These are phyloP conservation scores for Aspergillus eucalypticola DNA, from an alignment of 2,329 filamentous ascomycete species.

Conservation along the genomic window DNA sequence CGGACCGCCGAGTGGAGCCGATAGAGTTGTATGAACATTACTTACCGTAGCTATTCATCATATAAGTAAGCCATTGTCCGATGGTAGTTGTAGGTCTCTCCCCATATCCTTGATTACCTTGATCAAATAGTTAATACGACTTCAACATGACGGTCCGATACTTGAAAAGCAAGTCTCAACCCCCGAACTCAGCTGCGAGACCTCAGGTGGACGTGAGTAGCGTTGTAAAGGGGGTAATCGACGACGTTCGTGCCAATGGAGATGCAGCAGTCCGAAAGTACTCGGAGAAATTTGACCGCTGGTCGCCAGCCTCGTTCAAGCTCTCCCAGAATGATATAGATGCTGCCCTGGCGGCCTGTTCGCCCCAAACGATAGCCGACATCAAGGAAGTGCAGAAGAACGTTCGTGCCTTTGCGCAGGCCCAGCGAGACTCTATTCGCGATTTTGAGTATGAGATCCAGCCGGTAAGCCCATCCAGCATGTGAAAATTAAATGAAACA, in stretches of 20 bases:
- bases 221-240: slow-evolving; percentile 53
- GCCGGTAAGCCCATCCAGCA: slow-evolving; percentile 26
- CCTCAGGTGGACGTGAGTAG: slow-evolving; percentile 29
- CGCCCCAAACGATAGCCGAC: slow-evolving; percentile 53
- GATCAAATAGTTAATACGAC: not conserved
- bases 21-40: not conserved
- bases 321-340: slow-evolving; percentile 50
- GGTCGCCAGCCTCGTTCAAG: slow-evolving; percentile 53
- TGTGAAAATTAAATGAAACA: too few relatives aligned
- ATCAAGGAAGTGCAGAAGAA: slow-evolving; percentile 56
- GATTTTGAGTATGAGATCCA: slow-evolving; percentile 56
- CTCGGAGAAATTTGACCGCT: slow-evolving; percentile 57
- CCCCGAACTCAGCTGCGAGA: not conserved
- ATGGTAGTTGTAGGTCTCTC: too few relatives aligned
- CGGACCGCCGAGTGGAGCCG: not conserved
- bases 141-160: slow-evolving; percentile 6
- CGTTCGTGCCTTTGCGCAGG: slow-evolving; percentile 52
- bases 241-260: slow-evolving; percentile 49
- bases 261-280: slow-evolving; percentile 53
- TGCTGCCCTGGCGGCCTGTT: slow-evolving; percentile 46
- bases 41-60: not conserved
- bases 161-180: slow-evolving; percentile 4
- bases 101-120: not conserved
- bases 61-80: too few relatives aligned
- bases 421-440: slow-evolving; percentile 47